Percentiles rank a stretch among this genome's conserved stretches.
Evolutionary conservation across 2,329 filamentous ascomycete species (phyloP).

Genomic region (Pseudocercospora vitis): DNA sequence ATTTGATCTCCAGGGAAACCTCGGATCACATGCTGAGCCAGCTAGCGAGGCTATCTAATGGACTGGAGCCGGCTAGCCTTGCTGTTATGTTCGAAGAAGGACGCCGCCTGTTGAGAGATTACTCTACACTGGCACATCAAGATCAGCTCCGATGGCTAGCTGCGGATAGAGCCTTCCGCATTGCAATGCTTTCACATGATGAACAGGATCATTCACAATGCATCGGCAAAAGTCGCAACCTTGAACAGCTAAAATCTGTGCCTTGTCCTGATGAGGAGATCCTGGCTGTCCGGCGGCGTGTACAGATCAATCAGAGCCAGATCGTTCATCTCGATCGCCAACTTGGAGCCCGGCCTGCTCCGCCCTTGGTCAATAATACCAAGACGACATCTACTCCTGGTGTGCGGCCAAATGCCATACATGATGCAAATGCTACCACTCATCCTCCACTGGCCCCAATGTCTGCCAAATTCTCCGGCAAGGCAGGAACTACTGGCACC

Average conservation of each 20-base stretch:
- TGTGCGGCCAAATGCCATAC: background rate
- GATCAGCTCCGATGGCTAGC: background rate
- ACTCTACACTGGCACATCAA: background rate
- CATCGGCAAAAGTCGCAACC: too few relatives aligned
- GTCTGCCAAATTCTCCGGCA: constrained; percentile 6
- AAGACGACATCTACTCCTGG: background rate
- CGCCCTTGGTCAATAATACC: too few relatives aligned
- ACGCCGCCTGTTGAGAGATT: background rate
- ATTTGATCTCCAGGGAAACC: background rate
- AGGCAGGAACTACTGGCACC: background rate
- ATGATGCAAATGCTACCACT: too few relatives aligned
- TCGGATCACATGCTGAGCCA: background rate
- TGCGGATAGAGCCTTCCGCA: background rate
- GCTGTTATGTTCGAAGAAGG: constrained; percentile 3
- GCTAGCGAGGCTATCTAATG: background rate
- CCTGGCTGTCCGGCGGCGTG: background rate
- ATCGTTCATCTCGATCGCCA: constrained; percentile 3
- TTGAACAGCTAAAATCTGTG: too few relatives aligned
- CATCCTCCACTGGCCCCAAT: constrained; percentile 10
- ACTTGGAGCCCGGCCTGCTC: background rate
- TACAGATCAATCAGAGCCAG: constrained; percentile 7
- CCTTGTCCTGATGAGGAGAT: background rate
- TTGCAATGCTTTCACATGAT: background rate
- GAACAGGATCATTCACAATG: background rate
- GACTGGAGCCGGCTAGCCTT: constrained; percentile 42